Conservation (phyloP, 495 filamentous ascomycete species). For the Podospora pseudocomata region DNA sequence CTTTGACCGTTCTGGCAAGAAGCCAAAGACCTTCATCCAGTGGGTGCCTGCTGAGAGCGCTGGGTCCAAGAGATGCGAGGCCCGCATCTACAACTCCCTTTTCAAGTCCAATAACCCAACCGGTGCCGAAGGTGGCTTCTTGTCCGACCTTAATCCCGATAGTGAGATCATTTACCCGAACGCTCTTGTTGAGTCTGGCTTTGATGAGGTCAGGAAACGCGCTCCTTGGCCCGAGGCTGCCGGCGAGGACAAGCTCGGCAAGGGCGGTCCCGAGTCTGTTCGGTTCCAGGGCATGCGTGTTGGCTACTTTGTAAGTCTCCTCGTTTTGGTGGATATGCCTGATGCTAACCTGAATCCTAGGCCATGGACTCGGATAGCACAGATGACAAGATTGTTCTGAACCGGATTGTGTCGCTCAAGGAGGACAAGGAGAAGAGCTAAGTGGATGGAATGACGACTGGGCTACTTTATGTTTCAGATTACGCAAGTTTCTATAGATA, state of each 20-base stretch:
- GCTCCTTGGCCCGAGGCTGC: slow-evolving; percentile 82
- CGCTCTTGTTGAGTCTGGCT: slow-evolving; percentile 80
- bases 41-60: slow-evolving; percentile 70
- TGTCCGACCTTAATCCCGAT: slow-evolving; percentile 80
- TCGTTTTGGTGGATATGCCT: neutral
- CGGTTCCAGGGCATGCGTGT: slow-evolving; percentile 91
- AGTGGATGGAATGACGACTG: neutral
- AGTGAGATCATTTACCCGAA: slow-evolving; percentile 73
- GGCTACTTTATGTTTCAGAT: neutral
- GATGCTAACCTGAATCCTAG: slow-evolving; percentile 25
- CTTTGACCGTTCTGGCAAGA: slow-evolving; percentile 66
- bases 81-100: slow-evolving; percentile 73
- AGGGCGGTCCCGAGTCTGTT: slow-evolving; percentile 65
- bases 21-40: slow-evolving; percentile 88
- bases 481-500: neutral
- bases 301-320: slow-evolving; percentile 66
- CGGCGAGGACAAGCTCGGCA: slow-evolving; percentile 55
- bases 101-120: slow-evolving; percentile 84
- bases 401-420: slow-evolving; percentile 90
- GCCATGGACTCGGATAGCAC: slow-evolving; percentile 76
- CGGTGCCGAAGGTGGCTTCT: slow-evolving; percentile 66
- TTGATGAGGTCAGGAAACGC: slow-evolving; percentile 68
- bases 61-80: slow-evolving; percentile 69
- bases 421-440: slow-evolving; percentile 74
- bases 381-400: slow-evolving; percentile 74